phyloP scores from a whole-genome alignment of 805 yeast genomes.

The Clavispora asparagi region DNA sequence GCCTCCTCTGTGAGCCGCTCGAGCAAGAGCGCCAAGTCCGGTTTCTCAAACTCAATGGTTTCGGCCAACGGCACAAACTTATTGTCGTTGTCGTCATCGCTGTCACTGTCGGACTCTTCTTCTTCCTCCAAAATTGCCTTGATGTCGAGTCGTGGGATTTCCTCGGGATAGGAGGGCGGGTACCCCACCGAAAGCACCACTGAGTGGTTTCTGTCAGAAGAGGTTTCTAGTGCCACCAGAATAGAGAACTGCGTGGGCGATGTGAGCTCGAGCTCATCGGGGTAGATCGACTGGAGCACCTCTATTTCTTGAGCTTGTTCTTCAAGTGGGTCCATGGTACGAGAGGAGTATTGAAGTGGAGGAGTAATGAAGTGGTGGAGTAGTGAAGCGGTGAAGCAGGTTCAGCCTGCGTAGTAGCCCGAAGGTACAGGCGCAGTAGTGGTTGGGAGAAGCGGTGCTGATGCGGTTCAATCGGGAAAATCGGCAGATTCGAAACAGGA shows the following conservation, averaged over 20 bases:
- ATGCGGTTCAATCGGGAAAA: no score
- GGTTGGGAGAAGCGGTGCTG: no score
- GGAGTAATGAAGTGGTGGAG: no score
- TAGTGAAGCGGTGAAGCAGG: no score
- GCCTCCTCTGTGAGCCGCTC: conserved; percentile 52
- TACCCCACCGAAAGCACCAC: conserved; percentile 59
- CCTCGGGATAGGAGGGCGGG: conserved; percentile 80
- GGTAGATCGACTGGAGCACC: conserved; percentile 85
- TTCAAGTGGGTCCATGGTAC: conserved; percentile 64
- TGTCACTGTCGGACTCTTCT: conserved; percentile 35
- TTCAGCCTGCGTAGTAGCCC: no score
- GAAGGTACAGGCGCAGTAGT: no score
- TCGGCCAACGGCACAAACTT: conserved; percentile 53
- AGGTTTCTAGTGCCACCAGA: conserved; percentile 61
- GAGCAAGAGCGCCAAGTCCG: conserved; percentile 40
- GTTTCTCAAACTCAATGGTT: conserved; percentile 46
- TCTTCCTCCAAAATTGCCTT: conserved; percentile 23
- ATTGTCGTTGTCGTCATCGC: conserved; percentile 23
- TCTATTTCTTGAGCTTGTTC: conserved; percentile 90
- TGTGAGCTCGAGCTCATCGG: conserved; percentile 68
- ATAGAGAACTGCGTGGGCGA: conserved; percentile 52
- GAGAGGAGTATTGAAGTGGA: no score
- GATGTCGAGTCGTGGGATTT: conserved; percentile 54
- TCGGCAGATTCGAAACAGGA: no score
- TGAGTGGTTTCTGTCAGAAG: conserved; percentile 52